Evolutionary conservation across 2,329 filamentous ascomycete species (phyloP), one percentile per base, ranked within the genome.

Genomic region (Torrubiella hemipterigena): DNA sequence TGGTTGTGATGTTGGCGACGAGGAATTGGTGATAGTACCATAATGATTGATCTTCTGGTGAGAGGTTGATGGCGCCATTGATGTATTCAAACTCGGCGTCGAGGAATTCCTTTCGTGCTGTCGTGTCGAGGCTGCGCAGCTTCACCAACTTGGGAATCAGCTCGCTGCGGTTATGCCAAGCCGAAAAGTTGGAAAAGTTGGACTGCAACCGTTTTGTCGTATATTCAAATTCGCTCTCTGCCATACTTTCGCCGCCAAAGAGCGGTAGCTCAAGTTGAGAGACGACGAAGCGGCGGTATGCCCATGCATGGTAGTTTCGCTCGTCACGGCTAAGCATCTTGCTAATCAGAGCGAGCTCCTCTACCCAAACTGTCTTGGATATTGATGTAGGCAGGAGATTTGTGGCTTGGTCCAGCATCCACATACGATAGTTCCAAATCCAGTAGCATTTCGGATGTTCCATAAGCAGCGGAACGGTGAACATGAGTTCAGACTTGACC

Each of bases 11-110:
- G 47, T 77, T 80, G 37, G 76, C 70, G 59, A 95, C 75, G 35
- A 95, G 62, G 47, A 80, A 93, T 44, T 91, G 81, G 52, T 96
- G 86, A 49, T 98, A 96, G 55, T 93, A 94, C 87, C 91, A 98
- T 6, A 95, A 66, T 13, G 86, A 94, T 50, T 96, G 89, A 50
- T 96, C 89, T 43, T 93, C 86, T 0, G 89, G 86, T 35, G 93
- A 87, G 22, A 84, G 83, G 37, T 86, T 91, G 29, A 96, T 65
- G 0, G 81, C 87, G 34, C 78, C 71, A 33, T 80, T 76, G 17
- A 94, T 77, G 26, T 83, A 61, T 17, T 71, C 65, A 30, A 96
- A 65, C 58, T 98, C 91, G 67, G 30, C 60, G 32, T 89, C 77
- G 7, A 96, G 61, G 46, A 94, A 80, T 23, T 61, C 59, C 44